Evolutionary conservation across 2,329 filamentous ascomycete genomes (phyloP).

Genomic region (Kalmusia sp.): DNA sequence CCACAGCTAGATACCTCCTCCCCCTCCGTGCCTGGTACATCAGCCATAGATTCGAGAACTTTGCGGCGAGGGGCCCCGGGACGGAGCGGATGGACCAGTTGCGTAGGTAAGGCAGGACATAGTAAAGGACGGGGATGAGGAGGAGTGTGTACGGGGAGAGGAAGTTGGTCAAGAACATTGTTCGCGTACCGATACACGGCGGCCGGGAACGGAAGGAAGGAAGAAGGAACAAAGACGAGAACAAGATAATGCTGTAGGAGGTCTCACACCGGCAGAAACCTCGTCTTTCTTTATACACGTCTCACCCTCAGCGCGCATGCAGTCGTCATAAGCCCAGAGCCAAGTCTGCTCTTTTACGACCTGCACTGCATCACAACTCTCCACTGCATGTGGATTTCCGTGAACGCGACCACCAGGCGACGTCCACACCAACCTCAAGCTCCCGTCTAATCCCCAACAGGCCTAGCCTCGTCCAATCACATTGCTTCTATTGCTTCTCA

Average conservation of each 20-base stretch:
- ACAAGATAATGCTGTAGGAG: neutral
- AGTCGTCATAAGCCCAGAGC: neutral
- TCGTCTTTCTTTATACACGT: neutral
- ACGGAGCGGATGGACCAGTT: slow-evolving; percentile 63
- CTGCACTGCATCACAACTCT: no score
- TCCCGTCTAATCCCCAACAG: neutral
- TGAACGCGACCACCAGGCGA: neutral
- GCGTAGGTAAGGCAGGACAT: slow-evolving; percentile 66
- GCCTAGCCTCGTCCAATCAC: slow-evolving; percentile 2
- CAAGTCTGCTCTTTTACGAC: no score
- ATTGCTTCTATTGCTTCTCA: neutral
- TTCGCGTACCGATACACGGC: no score
- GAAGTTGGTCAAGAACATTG: slow-evolving; percentile 45
- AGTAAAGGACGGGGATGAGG: slow-evolving; percentile 60
- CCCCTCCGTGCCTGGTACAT: slow-evolving; percentile 69
- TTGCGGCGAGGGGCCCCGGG: slow-evolving; percentile 69
- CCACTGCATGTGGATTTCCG: slow-evolving; percentile 6
- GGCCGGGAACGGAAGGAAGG: no score
- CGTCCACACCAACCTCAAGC: neutral
- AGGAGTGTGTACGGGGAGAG: slow-evolving; percentile 57
- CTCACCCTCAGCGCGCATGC: neutral
- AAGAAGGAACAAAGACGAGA: neutral
- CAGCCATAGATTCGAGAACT: slow-evolving; percentile 83
- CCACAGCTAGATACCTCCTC: slow-evolving; percentile 62
- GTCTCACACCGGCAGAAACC: neutral